A percentile compares a stretch with the other conserved stretches of the same genome.
Conservation (phyloP, 805 yeast species). For the Grigorovia transvaalensis region DNA sequence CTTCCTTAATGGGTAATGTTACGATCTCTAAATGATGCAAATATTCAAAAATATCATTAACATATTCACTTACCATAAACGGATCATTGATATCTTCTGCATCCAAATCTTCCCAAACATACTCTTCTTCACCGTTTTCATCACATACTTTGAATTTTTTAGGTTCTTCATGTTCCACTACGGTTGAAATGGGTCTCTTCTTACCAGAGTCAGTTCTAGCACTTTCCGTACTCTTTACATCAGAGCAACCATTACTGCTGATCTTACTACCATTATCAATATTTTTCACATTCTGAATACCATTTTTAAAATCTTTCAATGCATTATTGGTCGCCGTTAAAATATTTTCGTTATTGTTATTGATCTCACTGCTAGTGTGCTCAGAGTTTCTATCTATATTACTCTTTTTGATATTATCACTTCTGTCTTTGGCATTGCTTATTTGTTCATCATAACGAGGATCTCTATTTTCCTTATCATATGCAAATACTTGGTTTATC, state of each 20-base stretch:
- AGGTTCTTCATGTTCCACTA: slow-evolving; percentile 26
- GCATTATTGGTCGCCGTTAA: neutral
- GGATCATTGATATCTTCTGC: slow-evolving; percentile 75
- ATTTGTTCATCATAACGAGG: slow-evolving; percentile 6
- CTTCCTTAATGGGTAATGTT: slow-evolving; percentile 49
- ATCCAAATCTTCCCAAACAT: slow-evolving; percentile 64
- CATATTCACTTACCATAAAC: slow-evolving; percentile 89
- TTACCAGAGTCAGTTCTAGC: slow-evolving; percentile 16
- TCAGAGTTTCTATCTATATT: neutral
- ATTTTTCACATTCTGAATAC: neutral
- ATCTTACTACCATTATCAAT: neutral
- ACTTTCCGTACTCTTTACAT: neutral
- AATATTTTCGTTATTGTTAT: slow-evolving; percentile 3
- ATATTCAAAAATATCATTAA: slow-evolving; percentile 73
- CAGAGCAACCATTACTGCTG: neutral
- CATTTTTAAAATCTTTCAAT: neutral
- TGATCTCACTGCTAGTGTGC: neutral
- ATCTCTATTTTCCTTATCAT: slow-evolving; percentile 22
- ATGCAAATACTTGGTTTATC: slow-evolving; percentile 1
- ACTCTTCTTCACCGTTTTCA: slow-evolving; percentile 28
- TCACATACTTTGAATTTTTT: slow-evolving; percentile 27
- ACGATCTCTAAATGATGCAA: slow-evolving; percentile 59
- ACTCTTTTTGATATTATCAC: slow-evolving; percentile 4
- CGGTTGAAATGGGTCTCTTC: slow-evolving; percentile 29
- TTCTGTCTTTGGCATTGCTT: neutral